Base-by-base conservation (phyloP, 2,329 filamentous ascomycete genomes). In the Cercospora zeae-maydis region DNA sequence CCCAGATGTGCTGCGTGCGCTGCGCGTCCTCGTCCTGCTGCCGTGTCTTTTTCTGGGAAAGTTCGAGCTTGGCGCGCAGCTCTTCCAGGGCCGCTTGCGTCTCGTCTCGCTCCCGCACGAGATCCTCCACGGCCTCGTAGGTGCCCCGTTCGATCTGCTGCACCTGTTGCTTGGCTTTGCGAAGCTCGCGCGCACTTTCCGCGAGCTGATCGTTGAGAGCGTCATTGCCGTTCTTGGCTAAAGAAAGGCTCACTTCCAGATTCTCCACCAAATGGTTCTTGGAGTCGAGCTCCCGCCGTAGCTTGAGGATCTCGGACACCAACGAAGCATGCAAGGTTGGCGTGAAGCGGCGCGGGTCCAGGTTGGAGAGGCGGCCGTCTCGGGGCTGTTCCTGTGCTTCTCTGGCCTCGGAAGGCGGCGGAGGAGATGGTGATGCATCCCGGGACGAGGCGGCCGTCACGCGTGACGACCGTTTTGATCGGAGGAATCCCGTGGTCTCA, bases 291-390 rank as follows among this genome's bases (percentile, higher is more conserved):
- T 99, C 95, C 62, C 95, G 84, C 21, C 93, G 87, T 55, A 99
- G 79, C 1, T 88, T 86, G 39, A 99, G 81, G 66, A 99, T 99
- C 76, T 99, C 95, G 0, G 93, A 93, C 0, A 99, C 93, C 6
- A 99, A 81, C 55, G 91, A 97, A 8, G 95, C 95, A 75, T 98
- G 95, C 10, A 99, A 80, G 0, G 93, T 98, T 1, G 95, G 95
- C 0, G 95, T 99, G 73, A 99, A 97, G 37, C 95, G 86, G 60
- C 93, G 87, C 2, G 95, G 92, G 73, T 99, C 95, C 31, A 97
- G 81, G 21, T 92, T 87, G 34, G 92, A 86, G 52, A 67, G 67
- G 47, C 67, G 67, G 37, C 85, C 76, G 73, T 91, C 87, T 62
- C 82, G 76, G 67, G 59, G 69, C 69, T 68, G 77, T 72, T 69